Evolutionary conservation across 208 protist genomes (phyloP), one percentile per base, ranked within the genome.

Genomic region (Angomonas ambiguus): DNA sequence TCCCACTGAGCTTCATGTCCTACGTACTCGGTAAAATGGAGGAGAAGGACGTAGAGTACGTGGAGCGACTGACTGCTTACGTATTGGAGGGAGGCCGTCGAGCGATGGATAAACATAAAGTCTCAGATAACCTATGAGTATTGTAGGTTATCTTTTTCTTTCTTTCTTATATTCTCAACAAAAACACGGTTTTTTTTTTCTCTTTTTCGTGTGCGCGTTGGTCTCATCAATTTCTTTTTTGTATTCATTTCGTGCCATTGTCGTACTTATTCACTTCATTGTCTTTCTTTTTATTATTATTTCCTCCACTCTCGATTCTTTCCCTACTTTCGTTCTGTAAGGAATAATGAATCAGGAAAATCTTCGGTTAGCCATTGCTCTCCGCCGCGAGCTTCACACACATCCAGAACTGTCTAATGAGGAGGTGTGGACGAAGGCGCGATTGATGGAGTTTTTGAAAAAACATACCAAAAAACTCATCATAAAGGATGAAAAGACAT

Each of bases 351-450:
- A 63, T 35, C 48, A 63, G 56, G 45, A 63, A n/a, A 67, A 62
- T 11, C 1, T 65, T 51, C 67, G 60, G 0, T 57, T 61, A 0
- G 76, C 58, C 22, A 67, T 72, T 42, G 67, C 72, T 48, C 76
- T 76, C 4, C 76, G 71, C 18, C 76, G 76, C 35, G 71, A 72
- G 70, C 67, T 81, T 1, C 71, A 81, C 58, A 66, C 53, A 16
- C 76, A 81, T 62, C 71, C 76, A 2, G 76, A 81, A 65, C 69
- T 76, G n/a, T 76, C 76, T 32, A 81, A 74, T 53, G 76, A 76
- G 63, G 76, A 81, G 64, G 70, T 81, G n/a, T 81, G 76, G 76
- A 81, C 76, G 13, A 81, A 74, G 70, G 62, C 67, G 34, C 61
- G 62, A 49, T 59, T 81, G 34, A 24, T 81, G 11, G 67, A 72